Conservation (phyloP, 169 alveolate genomes). For the Sarcocystis neurona region DNA sequence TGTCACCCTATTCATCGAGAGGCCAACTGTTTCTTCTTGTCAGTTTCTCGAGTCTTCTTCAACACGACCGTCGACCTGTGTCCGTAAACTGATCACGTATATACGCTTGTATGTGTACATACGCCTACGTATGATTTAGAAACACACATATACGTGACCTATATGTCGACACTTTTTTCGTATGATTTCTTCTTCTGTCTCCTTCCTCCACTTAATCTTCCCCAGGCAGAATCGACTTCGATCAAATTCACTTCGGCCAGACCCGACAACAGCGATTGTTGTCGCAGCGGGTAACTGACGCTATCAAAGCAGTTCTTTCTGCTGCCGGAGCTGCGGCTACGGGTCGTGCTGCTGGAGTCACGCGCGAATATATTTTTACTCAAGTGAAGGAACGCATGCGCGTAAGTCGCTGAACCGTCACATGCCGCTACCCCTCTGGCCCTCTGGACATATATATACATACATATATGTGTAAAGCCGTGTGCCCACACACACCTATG, state of each 20-base stretch:
- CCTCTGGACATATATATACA: background rate
- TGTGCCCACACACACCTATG: background rate
- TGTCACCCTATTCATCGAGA: too few species aligned
- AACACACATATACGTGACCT: too few species aligned
- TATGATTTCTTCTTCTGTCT: too few species aligned
- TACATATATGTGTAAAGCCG: background rate
- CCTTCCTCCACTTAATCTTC: background rate
- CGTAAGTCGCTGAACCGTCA: too few species aligned
- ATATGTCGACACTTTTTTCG: too few species aligned
- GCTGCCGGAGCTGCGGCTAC: constrained; percentile 34
- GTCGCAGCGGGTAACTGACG: constrained; percentile 47
- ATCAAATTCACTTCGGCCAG: constrained; percentile 59
- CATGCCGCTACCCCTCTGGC: too few species aligned
- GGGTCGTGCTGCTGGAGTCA: constrained; percentile 2
- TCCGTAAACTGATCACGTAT: too few species aligned
- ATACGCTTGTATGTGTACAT: too few species aligned
- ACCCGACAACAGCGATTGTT: constrained; percentile 58
- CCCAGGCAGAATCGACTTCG: constrained; percentile 58
- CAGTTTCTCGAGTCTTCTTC: too few species aligned
- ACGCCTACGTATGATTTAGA: too few species aligned
- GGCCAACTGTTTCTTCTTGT: too few species aligned
- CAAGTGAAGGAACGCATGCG: constrained; percentile 35
- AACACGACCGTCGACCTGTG: too few species aligned
- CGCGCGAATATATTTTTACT: constrained; percentile 24
- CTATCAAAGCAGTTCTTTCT: constrained; percentile 42